Evolutionary conservation across 169 alveolate species (phyloP), one percentile per base, ranked within the genome.

Genomic region (Cryptosporidium sp.): DNA sequence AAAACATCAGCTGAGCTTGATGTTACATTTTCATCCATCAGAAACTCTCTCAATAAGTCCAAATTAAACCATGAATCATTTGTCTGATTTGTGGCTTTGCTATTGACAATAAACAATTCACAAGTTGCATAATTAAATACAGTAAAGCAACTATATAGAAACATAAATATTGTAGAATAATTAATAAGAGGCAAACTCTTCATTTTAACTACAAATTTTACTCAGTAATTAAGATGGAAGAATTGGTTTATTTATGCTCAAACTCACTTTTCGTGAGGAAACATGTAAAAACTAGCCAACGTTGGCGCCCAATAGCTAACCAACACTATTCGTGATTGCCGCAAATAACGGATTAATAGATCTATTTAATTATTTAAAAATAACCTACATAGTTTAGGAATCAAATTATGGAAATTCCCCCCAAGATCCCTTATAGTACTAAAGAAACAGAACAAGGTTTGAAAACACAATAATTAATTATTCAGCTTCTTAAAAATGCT

Each of bases 51-150:
- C 53, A 60, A 9, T 51, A 44, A 12, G n/a, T 39, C 68, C 65
- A 80, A 9, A 16, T 67, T 67, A 62, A 80, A 80, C 89, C 89
- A 80, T 23, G 80, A 80, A 8, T 60, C 65, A 65, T n/a, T 65
- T 29, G 72, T 65, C 2, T 33, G 72, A 39, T 65, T 65, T 31
- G 42, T 65, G 9, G 67, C 35, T 56, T 56, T 56, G 23, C 29
- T 65, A 29, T 16, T 29, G 10, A 65, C 33, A 16, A 65, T 65
- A 37, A 65, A 65, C n/a, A 65, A 35, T 65, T 65, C 72, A 18
- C 72, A 26, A 9, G 31, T 65, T 33, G 51, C 42, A 8, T 31
- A n/a, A 35, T 10, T 56, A 26, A 56, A 8, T 4, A 5, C 67
- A 37, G 37, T n/a, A 18, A 42, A 39, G 33, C 33, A 42, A 35